A percentile compares a stretch with the other conserved stretches of the same genome.
These are phyloP conservation scores for Lactarius evosmus DNA, from an alignment of 768 basidiomycete species.

Conservation along the genomic window DNA sequence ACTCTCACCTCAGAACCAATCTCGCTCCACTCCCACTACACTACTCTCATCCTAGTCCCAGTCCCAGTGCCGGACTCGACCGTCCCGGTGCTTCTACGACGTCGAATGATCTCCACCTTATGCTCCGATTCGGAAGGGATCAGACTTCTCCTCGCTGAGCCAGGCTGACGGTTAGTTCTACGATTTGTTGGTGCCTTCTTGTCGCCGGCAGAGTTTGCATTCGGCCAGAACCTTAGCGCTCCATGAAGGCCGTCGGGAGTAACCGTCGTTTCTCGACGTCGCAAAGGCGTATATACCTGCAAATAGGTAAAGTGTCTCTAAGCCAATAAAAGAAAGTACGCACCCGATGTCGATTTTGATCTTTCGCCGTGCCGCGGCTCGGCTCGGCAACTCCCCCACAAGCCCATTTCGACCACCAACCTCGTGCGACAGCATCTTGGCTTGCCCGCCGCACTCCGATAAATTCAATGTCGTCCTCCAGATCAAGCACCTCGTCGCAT, in stretches of 20 bases:
- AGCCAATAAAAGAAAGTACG: slow-evolving; percentile 19
- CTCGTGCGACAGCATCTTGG: slow-evolving; percentile 40
- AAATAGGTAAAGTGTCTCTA: slow-evolving; percentile 20
- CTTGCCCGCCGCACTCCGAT: slow-evolving; percentile 35
- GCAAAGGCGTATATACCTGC: slow-evolving; percentile 37
- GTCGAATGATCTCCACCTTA: slow-evolving; percentile 27
- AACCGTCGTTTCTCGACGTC: slow-evolving; percentile 47
- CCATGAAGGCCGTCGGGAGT: slow-evolving; percentile 44
- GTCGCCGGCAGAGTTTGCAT: slow-evolving; percentile 13
- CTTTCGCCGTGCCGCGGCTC: neutral
- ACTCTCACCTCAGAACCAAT: slow-evolving; percentile 9
- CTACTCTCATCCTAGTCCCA: slow-evolving; percentile 10
- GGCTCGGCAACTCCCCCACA: slow-evolving; percentile 28
- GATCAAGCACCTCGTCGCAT: slow-evolving; percentile 21
- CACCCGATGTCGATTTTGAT: slow-evolving; percentile 15
- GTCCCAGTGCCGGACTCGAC: slow-evolving; percentile 13
- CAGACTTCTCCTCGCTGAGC: slow-evolving; percentile 23
- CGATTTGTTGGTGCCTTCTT: slow-evolving; percentile 16
- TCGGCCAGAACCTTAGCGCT: slow-evolving; percentile 31
- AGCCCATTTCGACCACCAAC: slow-evolving; percentile 54
- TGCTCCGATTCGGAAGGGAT: slow-evolving; percentile 31
- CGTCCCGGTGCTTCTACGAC: slow-evolving; percentile 25
- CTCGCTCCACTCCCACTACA: slow-evolving; percentile 13
- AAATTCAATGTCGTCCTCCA: slow-evolving; percentile 28
- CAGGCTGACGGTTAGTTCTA: slow-evolving; percentile 11